Evolutionary conservation across 176 grass and related monocot genomes (phyloP).

Genomic region (Eleusine indica): DNA sequence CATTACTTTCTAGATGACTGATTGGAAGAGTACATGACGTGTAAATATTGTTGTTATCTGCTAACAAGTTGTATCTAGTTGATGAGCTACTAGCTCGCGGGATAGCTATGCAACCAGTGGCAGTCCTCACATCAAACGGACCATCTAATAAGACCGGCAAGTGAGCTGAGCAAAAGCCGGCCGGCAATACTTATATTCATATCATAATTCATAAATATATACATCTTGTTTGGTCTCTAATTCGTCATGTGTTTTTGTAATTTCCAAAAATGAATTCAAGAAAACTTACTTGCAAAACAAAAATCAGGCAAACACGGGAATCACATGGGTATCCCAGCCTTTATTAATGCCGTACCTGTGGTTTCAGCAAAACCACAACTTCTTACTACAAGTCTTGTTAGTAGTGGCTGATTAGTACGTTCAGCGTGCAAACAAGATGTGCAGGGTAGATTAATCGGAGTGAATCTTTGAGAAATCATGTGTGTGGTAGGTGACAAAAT

Average conservation of each 20-base stretch:
- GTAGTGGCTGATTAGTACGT: background rate
- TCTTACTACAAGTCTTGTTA: background rate
- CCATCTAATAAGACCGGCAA: too few species aligned
- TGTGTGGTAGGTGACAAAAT: background rate
- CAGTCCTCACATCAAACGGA: background rate
- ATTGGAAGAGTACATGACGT: background rate
- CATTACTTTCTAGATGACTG: background rate
- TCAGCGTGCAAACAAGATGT: background rate
- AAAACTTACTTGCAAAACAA: background rate
- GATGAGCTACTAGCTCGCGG: background rate
- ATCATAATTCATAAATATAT: too few species aligned
- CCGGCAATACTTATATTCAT: too few species aligned
- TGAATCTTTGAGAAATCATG: constrained; percentile 16
- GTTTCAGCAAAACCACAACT: constrained; percentile 1
- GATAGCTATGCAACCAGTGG: background rate
- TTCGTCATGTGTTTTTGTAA: background rate
- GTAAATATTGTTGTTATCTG: background rate
- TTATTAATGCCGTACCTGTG: constrained; percentile 10
- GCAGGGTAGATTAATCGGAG: background rate
- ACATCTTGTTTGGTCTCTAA: too few species aligned
- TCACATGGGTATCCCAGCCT: background rate
- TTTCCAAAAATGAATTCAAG: background rate
- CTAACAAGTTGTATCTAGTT: background rate
- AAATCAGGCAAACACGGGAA: background rate
- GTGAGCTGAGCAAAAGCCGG: too few species aligned